Percentiles rank a stretch among this genome's conserved stretches.
phyloP scores from a whole-genome alignment of 306 rosid species.

The Morella rubra region DNA sequence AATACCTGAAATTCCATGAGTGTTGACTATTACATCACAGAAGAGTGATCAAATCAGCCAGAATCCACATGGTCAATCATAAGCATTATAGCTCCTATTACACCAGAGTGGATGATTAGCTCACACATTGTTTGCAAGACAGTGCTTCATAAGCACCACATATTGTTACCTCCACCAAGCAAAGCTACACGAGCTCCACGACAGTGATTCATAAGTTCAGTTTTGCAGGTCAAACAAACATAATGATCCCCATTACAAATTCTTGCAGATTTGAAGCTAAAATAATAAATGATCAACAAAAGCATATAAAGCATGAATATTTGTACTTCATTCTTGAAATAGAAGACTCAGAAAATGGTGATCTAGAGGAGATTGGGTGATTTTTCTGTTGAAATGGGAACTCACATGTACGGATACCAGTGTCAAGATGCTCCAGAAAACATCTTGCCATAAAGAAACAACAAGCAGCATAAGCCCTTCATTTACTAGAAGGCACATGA shows the following conservation, averaged over 20 bases:
- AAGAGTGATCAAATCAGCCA: background rate
- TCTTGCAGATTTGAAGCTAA: background rate
- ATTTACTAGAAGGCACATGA: constrained; percentile 81
- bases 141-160: background rate
- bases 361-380: background rate
- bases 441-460: constrained; percentile 68
- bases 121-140: background rate
- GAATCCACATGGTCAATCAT: background rate
- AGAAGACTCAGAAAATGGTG: background rate
- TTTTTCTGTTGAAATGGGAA: constrained; percentile 9
- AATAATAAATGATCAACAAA: constrained; percentile 2
- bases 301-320: background rate
- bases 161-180: background rate
- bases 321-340: background rate
- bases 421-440: constrained; percentile 83
- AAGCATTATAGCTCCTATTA: background rate
- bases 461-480: constrained; percentile 86
- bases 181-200: background rate
- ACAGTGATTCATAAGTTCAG: background rate
- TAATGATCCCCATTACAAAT: background rate
- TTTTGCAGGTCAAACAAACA: background rate
- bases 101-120: background rate
- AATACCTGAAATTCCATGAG: constrained; percentile 59
- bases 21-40: constrained; percentile 19
- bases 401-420: constrained; percentile 78